Base-by-base conservation (phyloP, 2,329 filamentous ascomycete species). In the Colletotrichum sp. region DNA sequence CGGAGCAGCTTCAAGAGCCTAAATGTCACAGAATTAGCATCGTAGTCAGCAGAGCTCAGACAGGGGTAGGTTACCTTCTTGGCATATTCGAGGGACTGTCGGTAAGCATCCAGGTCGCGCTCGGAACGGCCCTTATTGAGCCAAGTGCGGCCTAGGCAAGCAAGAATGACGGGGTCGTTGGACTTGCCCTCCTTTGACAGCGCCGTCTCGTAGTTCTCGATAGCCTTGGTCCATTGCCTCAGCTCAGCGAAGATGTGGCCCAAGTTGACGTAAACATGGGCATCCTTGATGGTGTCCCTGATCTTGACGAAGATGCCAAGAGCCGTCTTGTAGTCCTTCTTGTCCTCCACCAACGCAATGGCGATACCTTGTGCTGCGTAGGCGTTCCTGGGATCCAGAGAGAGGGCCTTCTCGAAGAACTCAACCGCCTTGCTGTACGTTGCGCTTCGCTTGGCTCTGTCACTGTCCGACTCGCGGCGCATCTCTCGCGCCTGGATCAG, bases 341-440 rank as follows among this genome's bases (percentile, higher is more conserved):
- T 97, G 83, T 99, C 96, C 83, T 99, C 97, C 1, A 97, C 93
- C 32, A 99, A 89, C 10, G 96, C 96, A 82, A 99, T 99, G 16
- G 95, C 97, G 78, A 99, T 93, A 76, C 98, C 97, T 83, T 99
- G 97, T 3, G 97, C 97, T 9, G 98, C 98, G 83, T 98, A 98
- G 1, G 97, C 96, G 80, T 99, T 99, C 86, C 94, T 96, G 1
- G 96, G 93, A 81, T 99, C 97, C n/a, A 99, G 88, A 78, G 98
- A 95, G 26, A 99, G 88, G 6, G 96, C 96, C 86, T 99, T 99
- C 83, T 99, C 97, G 80, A 98, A 99, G 85, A 99, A 99, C 83
- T 99, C 98, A 13, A 99, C 96, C 0, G 97, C 96, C 79, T 96
- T 96, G 82, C 93, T 92, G 83, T 99, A 99, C 77, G 93, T 94